Base-by-base conservation (phyloP, 257 asterid genomes). In the Solanum dulcamara region DNA sequence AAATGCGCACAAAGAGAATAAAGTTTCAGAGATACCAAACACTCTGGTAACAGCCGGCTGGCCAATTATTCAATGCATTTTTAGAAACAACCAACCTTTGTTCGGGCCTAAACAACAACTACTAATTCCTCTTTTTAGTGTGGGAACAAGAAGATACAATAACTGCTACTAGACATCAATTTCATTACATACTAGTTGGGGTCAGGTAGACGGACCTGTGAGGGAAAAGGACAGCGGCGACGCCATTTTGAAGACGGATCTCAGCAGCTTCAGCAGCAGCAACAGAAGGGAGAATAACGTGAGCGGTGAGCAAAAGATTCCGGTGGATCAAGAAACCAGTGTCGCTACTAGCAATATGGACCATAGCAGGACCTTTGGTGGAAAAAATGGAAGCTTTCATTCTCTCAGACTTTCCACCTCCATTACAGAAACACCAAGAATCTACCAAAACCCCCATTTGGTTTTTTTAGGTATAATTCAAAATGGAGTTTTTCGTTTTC, bases 351-450 rank as follows among this genome's bases (percentile, higher is more conserved):
- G 89, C 87, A 48, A 97, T 90, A 81, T 92, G 89, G 33, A 93
- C 98, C 95, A 97, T 93, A 2, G 98, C 94, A 68, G 93, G 92
- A 86, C 93, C 90, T 83, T 94, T 95, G 13, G 97, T 92, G 85
- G 98, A 90, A 88, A 90, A 95, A 84, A 97, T 95, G 66, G 92
- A 88, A 22, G 93, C 95, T 85, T 95, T 97, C 91, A 90, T 90
- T 86, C 95, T 92, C 94, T 95, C 97, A 86, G 98, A 92, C 93
- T 94, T 97, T 32, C 97, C 98, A 84, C 98, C 98, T 38, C 99
- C 98, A 83, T 91, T 97, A 87, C 98, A 97, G 89, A 97, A 95
- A 83, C 98, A 97, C 98, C 95, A 95, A 1, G 98, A 91, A 57
- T 97, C 98, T 77, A 92, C 90, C 90, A 93, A 90, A 84, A 91